Evolutionary conservation across 352 stramenopile species (phyloP), one percentile per base, ranked within the genome.

Genomic region (Phytopythium oedochilum): DNA sequence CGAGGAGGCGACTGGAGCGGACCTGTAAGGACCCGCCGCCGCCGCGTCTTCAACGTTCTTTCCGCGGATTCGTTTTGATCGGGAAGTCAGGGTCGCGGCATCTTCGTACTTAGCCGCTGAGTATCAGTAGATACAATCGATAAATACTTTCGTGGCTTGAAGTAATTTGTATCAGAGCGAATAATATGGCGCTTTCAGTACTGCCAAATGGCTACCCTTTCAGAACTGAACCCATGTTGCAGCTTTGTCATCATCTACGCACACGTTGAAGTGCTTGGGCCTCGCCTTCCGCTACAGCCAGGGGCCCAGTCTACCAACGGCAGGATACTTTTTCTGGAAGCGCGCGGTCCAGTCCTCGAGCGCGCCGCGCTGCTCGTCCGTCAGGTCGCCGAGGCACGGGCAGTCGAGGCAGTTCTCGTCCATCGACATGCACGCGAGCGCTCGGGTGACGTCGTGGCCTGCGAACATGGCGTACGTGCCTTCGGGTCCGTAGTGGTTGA

Each of bases 381-480:
- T 86, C 31, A 98, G 78, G 60, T 93, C 86, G 59, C 85, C 81
- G 28, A 94, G 61, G 39, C 59, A 70, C 17, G 79, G 70, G 62
- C 95, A 87, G 54, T 97, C 86, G 8, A 97, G 59, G 61, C 93
- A 81, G 20, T 89, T 91, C 1, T 80, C 67, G 59, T 97, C 82
- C 51, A 99, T 93, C 57, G 92, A 98, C 93, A 99, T 98, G 57
- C 95, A 92, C 26, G 93, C 94, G 22, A 98, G 70, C 14, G 94
- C 92, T 9, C 94, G 71, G 11, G 91, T 97, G 39, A 85, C 95
- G 63, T 99, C 94, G 50, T 84, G 90, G 4, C 96, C 96, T 3
- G 93, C 96, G 71, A 99, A 98, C 48, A 85, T 73, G 45, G 88
- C 69, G 74, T 99, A 99, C 10, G 86, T 69, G 8, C 92, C 85